A percentile compares a stretch with the other conserved stretches of the same genome.
Conservation (phyloP, 257 asterid genomes). For the Euphrasia confusa region DNA sequence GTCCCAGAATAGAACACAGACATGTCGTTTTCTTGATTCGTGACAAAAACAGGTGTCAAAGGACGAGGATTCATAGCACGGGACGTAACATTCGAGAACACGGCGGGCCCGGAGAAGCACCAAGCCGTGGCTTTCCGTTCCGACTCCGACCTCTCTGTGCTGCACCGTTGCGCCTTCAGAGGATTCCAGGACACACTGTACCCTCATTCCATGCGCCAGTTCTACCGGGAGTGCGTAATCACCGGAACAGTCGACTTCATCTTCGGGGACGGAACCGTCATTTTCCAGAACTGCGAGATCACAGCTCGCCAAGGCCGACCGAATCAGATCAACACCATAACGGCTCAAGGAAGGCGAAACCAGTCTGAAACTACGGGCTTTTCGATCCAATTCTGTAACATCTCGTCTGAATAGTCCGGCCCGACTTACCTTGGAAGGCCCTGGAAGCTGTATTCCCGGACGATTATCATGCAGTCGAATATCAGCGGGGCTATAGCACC, state of each 20-base stretch:
- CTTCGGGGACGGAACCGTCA: slow-evolving; percentile 53
- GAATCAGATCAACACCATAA: slow-evolving; percentile 56
- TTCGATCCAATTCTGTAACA: slow-evolving; percentile 51
- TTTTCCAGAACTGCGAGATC: slow-evolving; percentile 59
- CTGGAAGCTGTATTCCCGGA: slow-evolving; percentile 53
- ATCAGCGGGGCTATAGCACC: slow-evolving; percentile 39
- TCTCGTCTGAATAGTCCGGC: slow-evolving; percentile 35
- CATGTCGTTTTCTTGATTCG: background rate
- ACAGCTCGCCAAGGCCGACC: slow-evolving; percentile 47
- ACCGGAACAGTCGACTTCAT: slow-evolving; percentile 71
- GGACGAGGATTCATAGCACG: slow-evolving; percentile 63
- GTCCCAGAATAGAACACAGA: too few species aligned
- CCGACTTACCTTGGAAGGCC: slow-evolving; percentile 63
- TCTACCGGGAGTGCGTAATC: slow-evolving; percentile 50
- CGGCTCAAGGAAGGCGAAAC: slow-evolving; percentile 56
- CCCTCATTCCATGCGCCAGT: slow-evolving; percentile 56
- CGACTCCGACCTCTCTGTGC: slow-evolving; percentile 50
- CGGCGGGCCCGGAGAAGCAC: slow-evolving; percentile 59
- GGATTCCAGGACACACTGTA: slow-evolving; percentile 73
- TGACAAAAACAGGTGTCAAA: slow-evolving; percentile 43
- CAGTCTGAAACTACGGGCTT: slow-evolving; percentile 44
- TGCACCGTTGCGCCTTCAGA: slow-evolving; percentile 43
- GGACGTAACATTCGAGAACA: slow-evolving; percentile 64
- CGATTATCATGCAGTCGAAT: slow-evolving; percentile 53
- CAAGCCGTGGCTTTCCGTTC: slow-evolving; percentile 70